A percentile compares a stretch with the other conserved stretches of the same genome.
These are phyloP conservation scores for Nannochloropsis oceanica DNA, from an alignment of 108 stramenopile genomes.

Conservation along the genomic window DNA sequence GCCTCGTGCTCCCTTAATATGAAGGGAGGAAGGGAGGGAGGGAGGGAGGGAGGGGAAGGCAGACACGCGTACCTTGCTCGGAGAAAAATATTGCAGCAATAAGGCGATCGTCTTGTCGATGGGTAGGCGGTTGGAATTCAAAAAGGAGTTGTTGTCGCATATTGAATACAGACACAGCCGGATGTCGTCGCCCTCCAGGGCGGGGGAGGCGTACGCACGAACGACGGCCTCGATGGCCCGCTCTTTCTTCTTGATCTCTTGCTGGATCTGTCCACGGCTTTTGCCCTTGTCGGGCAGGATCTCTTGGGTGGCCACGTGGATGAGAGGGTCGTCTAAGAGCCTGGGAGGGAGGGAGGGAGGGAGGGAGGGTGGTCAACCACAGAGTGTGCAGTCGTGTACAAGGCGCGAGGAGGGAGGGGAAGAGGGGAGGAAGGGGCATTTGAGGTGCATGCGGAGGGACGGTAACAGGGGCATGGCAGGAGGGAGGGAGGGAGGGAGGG, in stretches of 20 bases:
- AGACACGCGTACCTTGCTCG: conserved; percentile 15
- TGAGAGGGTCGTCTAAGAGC: conserved; percentile 19
- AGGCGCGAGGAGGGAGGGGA: background rate
- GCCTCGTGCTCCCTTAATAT: no score
- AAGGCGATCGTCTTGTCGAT: conserved; percentile 55
- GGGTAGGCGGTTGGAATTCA: conserved; percentile 64
- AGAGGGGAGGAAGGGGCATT: background rate
- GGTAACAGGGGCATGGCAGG: background rate
- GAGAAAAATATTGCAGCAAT: conserved; percentile 43
- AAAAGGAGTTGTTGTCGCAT: conserved; percentile 62
- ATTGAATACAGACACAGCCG: conserved; percentile 60
- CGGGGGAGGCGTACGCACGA: conserved; percentile 27
- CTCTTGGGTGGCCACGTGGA: conserved; percentile 50
- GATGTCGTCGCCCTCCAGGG: conserved; percentile 44
- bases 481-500: background rate
- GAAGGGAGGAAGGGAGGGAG: no score
- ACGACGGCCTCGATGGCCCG: conserved; percentile 43
- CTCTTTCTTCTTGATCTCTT: conserved; percentile 52
- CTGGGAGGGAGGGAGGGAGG: background rate
- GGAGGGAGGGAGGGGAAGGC: no score
- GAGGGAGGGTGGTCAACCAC: background rate
- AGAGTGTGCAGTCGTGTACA: no score
- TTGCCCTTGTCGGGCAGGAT: conserved; percentile 44
- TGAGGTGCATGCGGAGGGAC: background rate
- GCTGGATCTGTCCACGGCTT: conserved; percentile 42